Evolutionary conservation across 176 grass and related monocot species (phyloP), one percentile per base, ranked within the genome.

Genomic region (Cocos nucifera): DNA sequence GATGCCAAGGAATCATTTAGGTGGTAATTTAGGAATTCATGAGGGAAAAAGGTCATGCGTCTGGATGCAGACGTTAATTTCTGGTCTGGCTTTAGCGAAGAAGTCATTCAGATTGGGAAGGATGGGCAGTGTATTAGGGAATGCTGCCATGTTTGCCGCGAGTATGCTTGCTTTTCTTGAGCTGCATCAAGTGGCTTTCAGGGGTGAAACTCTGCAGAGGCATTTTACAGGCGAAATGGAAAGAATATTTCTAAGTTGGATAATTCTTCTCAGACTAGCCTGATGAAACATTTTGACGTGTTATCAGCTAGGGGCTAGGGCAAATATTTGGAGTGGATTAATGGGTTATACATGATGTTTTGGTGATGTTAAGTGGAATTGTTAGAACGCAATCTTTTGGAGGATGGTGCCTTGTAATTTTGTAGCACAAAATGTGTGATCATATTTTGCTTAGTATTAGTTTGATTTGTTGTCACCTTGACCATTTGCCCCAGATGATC

Each of bases 71-170:
- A 50, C 79, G 65, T 60, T 95, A 30, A 79, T 79, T 12, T 71
- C 73, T 32, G 79, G 86, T 66, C 50, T 88, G 50, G 64, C 81
- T 62, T 66, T 83, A 59, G 82, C 82, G 50, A 89, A 73, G 69
- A 88, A 78, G 2, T 80, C 81, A 59, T 71, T 89, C 26, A 59
- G 57, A 59, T 18, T 71, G 6, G 80, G 71, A 24, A 73, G 62
- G 22, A 70, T 90, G 0, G 74, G 75, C 55, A 61, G 80, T 50
- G 61, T 82, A 59, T 65, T 95, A 19, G 77, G 83, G 19, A 95
- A 84, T 44, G 83, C 69, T 49, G 80, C 83, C 19, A 58, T 82
- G 16, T 90, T 87, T 84, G 86, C 90, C 50, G 74, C 84, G 64
- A 87, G 90, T 20, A 50, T 21, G 23, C 51, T 30, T 19, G 14